A percentile compares a stretch with the other conserved stretches of the same genome.
Conservation (phyloP, 1,284 basidiomycete genomes). For the Ustilago cynodontis region DNA sequence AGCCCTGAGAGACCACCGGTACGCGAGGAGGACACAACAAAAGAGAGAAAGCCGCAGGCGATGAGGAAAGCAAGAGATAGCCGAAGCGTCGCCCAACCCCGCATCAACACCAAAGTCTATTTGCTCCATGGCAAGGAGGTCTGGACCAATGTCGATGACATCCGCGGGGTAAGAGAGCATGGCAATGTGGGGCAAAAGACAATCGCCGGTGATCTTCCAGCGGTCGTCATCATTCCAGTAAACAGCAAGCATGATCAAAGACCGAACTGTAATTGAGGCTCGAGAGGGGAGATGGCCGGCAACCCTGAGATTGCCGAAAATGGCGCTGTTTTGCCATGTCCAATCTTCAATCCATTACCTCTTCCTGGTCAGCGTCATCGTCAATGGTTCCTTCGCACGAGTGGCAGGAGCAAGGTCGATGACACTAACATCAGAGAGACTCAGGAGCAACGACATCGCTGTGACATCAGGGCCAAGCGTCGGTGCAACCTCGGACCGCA, state of each 20-base stretch:
- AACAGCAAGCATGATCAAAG: neutral
- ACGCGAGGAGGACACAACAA: neutral
- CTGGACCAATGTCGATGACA: too few species aligned
- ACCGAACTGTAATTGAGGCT: neutral
- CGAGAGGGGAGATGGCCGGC: slow-evolving; percentile 8
- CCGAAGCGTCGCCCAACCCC: too few species aligned
- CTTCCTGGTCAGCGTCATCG: too few species aligned
- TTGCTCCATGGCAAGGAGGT: too few species aligned
- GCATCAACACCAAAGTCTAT: too few species aligned
- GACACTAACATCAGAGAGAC: neutral
- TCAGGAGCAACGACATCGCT: neutral
- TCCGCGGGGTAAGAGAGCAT: neutral
- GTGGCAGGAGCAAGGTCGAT: too few species aligned
- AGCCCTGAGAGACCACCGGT: too few species aligned
- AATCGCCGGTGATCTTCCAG: neutral
- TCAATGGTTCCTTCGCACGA: too few species aligned
- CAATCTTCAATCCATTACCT: too few species aligned
- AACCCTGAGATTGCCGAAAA: slow-evolving; percentile 2
- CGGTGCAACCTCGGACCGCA: slow-evolving; percentile 15
- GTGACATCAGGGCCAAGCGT: neutral
- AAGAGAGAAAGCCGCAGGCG: neutral
- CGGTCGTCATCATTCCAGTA: neutral
- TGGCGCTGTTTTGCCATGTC: too few species aligned
- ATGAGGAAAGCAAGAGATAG: neutral
- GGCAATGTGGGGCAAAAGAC: neutral